Evolutionary conservation across 148 eudicot species (phyloP), one percentile per base, ranked within the genome.

Genomic region (Linanthus parryae): DNA sequence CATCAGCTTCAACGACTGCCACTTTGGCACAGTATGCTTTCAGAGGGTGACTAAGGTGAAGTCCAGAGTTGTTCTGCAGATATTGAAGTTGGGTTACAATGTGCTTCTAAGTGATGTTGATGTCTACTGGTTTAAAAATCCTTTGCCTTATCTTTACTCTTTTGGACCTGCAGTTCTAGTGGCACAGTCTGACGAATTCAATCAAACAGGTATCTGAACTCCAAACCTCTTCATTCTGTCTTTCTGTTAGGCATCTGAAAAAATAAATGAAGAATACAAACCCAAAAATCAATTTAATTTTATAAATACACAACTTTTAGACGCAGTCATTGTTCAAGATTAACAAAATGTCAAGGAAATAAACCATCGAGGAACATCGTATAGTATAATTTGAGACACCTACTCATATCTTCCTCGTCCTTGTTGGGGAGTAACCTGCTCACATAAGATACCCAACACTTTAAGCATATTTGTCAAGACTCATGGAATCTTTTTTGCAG

Each of bases 81-180:
- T 92, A 53, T 44, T 92, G 59, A 73, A 87, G 78, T 59, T 87
- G 53, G 94, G 91, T 27, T 92, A 79, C 58, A 77, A 82, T 67
- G 95, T 85, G 49, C 80, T 89, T 38, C 48, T 89, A 56, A 82
- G 91, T 62, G 98, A 92, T 62, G 96, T 92, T 54, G 98, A 92
- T 68, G 83, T 92, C 15, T 92, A 92, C 53, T 92, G 96, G 98
- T 92, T 92, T 61, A 81, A 77, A 71, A 82, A 79, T 70, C 98
- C 98, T 17, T 51, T 84, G 35, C 81, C 87, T 33, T 59, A 76
- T 62, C 85, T 92, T 39, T 77, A 64, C 37, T 64, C 85, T 40
- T 87, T 79, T 41, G 96, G 96, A 38, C 83, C 96, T 49, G 74
- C 72, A 19, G 77, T 81, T 67, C 75, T 87, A 20, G 78, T 70